Evolutionary conservation across 352 stramenopile species (phyloP).

Genomic region (Blastocystis sp.): DNA sequence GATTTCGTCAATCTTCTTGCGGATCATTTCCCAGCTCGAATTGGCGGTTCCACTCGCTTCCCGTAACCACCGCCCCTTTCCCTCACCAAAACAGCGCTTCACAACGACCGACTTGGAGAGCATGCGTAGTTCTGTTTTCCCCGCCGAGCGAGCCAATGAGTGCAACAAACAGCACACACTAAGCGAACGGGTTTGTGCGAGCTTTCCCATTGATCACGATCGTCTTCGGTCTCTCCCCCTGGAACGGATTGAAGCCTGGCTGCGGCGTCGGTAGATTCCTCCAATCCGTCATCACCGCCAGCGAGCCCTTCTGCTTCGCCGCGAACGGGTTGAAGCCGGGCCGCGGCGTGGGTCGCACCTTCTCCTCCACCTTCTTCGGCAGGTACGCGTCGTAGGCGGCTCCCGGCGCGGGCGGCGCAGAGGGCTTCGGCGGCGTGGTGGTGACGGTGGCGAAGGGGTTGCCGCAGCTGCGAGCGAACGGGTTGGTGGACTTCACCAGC

Average conservation of each 20-base stretch:
- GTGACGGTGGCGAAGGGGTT: conserved; percentile 32
- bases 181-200: conserved; percentile 32
- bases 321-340: conserved; percentile 56
- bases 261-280: not conserved
- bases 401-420: not conserved
- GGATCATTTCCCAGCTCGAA: no score
- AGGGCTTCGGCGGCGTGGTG: conserved; percentile 1
- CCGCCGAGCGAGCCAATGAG: no score
- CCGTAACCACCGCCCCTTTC: no score
- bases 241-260: conserved; percentile 35
- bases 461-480: conserved; percentile 33
- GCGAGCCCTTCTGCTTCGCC: conserved; percentile 17
- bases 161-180: not conserved
- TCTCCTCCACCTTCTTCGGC: conserved; percentile 10
- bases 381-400: not conserved
- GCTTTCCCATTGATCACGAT: conserved; percentile 38
- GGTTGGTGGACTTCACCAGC: not conserved
- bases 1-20: no score
- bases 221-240: not conserved
- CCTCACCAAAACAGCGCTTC: no score
- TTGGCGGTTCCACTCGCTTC: no score
- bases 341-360: not conserved
- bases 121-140: no score
- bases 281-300: no score
- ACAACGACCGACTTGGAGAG: no score